phyloP scores from a whole-genome alignment of 352 stramenopile genomes.

The Phytopythium aichiense region DNA sequence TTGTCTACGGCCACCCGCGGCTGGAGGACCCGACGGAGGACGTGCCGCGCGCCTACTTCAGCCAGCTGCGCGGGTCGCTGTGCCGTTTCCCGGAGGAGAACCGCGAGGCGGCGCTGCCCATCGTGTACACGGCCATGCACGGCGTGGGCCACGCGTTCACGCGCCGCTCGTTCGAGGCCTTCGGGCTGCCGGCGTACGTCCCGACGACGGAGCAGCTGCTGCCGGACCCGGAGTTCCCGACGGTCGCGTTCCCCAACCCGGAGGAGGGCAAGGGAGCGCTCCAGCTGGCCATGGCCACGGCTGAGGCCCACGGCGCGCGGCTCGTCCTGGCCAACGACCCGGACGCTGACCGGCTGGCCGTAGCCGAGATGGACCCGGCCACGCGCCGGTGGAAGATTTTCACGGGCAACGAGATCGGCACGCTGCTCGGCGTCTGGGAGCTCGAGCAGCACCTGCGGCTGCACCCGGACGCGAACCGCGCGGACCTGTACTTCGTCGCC shows the following conservation, averaged over 20 bases:
- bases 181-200: conserved; percentile 85
- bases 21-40: conserved; percentile 70
- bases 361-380: conserved; percentile 86
- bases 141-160: conserved; percentile 94
- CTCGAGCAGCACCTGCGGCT: conserved; percentile 60
- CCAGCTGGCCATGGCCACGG: conserved; percentile 89
- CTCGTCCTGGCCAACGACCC: conserved; percentile 98
- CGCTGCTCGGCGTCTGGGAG: conserved; percentile 93
- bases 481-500: conserved; percentile 88
- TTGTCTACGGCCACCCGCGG: conserved; percentile 29
- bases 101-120: conserved; percentile 45
- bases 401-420: conserved; percentile 97
- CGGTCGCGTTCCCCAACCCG: conserved; percentile 96
- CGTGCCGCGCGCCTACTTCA: conserved; percentile 72
- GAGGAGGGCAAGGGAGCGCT: conserved; percentile 98
- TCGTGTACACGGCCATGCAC: conserved; percentile 98
- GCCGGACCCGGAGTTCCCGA: conserved; percentile 96
- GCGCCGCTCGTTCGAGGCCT: conserved; percentile 87
- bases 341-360: conserved; percentile 96
- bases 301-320: conserved; percentile 56
- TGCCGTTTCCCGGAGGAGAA: conserved; percentile 76
- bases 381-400: conserved; percentile 93
- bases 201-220: conserved; percentile 85
- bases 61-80: conserved; percentile 34
- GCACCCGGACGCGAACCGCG: conserved; percentile 50